phyloP scores from a whole-genome alignment of 306 rosid species.

The Ziziphus jujuba region DNA sequence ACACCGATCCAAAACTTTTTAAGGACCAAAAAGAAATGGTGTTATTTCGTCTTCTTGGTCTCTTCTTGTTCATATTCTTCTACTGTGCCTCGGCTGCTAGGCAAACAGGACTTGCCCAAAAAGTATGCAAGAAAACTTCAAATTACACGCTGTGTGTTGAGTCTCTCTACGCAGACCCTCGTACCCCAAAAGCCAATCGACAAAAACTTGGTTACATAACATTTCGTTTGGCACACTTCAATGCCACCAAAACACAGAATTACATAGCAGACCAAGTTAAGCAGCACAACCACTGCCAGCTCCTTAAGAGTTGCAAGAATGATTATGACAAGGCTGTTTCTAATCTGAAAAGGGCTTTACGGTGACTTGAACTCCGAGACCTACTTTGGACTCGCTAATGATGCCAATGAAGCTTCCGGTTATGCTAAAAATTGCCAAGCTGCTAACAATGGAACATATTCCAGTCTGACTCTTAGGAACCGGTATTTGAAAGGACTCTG shows the following conservation, averaged over 20 bases:
- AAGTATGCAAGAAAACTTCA: constrained; percentile 38
- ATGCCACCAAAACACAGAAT: constrained; percentile 34
- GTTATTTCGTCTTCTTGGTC: background rate
- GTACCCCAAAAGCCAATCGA: constrained; percentile 28
- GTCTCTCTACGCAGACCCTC: constrained; percentile 41
- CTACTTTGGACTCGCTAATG: constrained; percentile 35
- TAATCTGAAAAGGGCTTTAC: constrained; percentile 30
- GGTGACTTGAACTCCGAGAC: constrained; percentile 51
- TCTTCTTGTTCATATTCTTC: constrained; percentile 8
- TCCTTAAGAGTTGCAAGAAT: constrained; percentile 22
- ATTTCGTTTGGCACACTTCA: constrained; percentile 36
- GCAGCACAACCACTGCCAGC: too few relatives aligned
- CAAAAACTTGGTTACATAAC: constrained; percentile 41
- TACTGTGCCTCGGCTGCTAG: background rate
- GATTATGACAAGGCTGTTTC: constrained; percentile 39
- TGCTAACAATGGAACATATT: constrained; percentile 12
- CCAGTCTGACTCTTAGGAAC: constrained; percentile 25
- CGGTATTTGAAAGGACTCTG: constrained; percentile 33
- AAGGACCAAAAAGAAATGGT: too few relatives aligned
- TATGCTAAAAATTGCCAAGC: constrained; percentile 37
- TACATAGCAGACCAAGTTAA: constrained; percentile 22
- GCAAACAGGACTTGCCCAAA: constrained; percentile 31
- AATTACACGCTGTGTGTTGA: constrained; percentile 48
- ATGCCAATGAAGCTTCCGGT: constrained; percentile 32
- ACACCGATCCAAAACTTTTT: too few relatives aligned